A percentile compares a stretch with the other conserved stretches of the same genome.
Evolutionary conservation across 192 early-diverging fungal genomes (phyloP).

Genomic region (Backusella liffmaniae): DNA sequence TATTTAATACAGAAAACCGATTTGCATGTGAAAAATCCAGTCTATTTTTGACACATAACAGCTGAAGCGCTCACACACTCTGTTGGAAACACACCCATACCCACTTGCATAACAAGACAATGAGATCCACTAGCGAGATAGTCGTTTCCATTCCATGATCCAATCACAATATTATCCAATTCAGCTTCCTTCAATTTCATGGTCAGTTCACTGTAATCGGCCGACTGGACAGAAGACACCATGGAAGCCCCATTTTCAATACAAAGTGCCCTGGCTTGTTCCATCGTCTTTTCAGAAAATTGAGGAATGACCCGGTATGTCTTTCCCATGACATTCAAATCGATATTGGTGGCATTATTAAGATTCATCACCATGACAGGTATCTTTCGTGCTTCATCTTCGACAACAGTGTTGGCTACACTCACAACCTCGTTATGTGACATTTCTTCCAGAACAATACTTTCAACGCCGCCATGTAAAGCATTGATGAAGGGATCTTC

Average conservation of each 20-base stretch:
- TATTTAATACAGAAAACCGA: background rate
- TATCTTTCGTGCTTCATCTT: background rate
- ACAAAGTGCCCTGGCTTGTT: background rate
- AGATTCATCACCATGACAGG: background rate
- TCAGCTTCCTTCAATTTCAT: background rate
- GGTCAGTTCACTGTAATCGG: background rate
- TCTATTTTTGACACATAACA: conserved; percentile 3
- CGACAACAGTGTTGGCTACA: background rate
- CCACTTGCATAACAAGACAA: conserved; percentile 5
- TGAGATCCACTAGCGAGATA: background rate
- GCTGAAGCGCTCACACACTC: background rate
- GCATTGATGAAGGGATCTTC: background rate
- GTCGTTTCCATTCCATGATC: conserved; percentile 17
- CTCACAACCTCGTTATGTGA: background rate
- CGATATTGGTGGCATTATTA: background rate
- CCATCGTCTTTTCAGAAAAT: background rate
- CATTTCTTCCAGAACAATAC: background rate
- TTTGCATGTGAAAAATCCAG: background rate
- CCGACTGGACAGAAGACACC: background rate
- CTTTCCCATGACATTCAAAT: background rate
- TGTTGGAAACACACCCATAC: conserved; percentile 3
- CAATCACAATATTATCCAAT: background rate
- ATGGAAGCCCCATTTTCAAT: background rate
- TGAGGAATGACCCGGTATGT: background rate
- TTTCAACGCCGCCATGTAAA: background rate